Evolutionary conservation across 208 protist genomes (phyloP).

Genomic region (Eutreptiella sp.): DNA sequence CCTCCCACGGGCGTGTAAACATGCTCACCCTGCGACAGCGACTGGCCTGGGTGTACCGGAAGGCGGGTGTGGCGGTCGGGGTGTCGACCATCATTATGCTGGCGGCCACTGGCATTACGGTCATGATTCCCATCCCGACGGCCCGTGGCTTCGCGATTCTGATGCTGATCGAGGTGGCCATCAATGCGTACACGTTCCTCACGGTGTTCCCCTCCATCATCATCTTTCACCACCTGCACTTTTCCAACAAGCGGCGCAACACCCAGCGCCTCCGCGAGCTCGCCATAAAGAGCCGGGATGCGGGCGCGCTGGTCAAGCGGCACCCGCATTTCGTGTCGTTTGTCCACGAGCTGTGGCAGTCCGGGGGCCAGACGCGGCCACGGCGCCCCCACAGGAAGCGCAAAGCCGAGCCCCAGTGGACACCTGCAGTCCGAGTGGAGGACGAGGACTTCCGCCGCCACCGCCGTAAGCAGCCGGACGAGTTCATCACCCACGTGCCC

Average conservation of each 20-base stretch:
- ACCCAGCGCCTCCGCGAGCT: conserved; percentile 48
- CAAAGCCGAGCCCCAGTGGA: no score
- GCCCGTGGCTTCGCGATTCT: conserved; percentile 48
- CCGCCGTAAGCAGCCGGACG: no score
- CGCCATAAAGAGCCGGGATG: no score
- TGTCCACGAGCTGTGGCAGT: no score
- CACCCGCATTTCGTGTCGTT: no score
- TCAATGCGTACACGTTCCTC: conserved; percentile 52
- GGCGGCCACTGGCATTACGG: conserved; percentile 48
- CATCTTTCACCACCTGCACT: conserved; percentile 51
- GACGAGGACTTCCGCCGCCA: no score
- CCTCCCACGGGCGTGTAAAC: conserved; percentile 50
- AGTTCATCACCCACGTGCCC: no score
- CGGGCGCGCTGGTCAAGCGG: no score
- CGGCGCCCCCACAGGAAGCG: no score
- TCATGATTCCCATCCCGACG: conserved; percentile 36
- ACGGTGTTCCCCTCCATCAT: conserved; percentile 46
- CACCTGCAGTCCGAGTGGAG: no score
- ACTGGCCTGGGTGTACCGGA: conserved; percentile 49
- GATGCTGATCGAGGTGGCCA: conserved; percentile 50
- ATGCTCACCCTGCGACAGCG: conserved; percentile 53
- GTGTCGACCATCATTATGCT: conserved; percentile 49
- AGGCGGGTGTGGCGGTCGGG: conserved; percentile 40
- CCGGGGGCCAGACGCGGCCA: no score
- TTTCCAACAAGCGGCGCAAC: conserved; percentile 44